A percentile compares a stretch with the other conserved stretches of the same genome.
These are phyloP conservation scores for Exidia glandulosa DNA, from an alignment of 768 basidiomycete species.

Conservation along the genomic window DNA sequence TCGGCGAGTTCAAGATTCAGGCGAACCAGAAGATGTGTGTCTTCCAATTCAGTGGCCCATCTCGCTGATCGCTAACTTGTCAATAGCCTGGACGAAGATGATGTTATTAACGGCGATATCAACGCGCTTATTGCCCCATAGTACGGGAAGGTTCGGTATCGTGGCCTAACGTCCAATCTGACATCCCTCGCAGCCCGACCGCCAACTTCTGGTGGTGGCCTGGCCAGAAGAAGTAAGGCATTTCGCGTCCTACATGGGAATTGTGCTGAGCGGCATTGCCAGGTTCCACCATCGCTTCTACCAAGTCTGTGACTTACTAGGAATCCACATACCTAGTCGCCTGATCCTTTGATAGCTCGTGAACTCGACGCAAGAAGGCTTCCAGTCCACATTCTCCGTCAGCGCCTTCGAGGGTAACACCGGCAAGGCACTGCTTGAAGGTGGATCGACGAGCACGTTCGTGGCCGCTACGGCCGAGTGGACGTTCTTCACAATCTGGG, in stretches of 20 bases:
- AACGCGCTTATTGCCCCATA: neutral
- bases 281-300: neutral
- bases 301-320: too few species aligned
- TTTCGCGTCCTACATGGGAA: neutral
- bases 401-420: neutral
- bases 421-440: neutral
- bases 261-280: neutral
- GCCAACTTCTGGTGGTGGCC: slow-evolving; percentile 1
- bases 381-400: neutral
- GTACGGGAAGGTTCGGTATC: too few species aligned
- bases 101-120: neutral
- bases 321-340: too few species aligned
- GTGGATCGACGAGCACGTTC: neutral
- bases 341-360: too few species aligned
- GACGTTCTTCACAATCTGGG: neutral
- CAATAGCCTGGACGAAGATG: neutral
- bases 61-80: neutral
- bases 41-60: neutral
- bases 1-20: neutral
- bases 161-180: neutral
- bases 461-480: neutral
- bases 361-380: neutral
- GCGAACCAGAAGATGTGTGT: neutral
- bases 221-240: neutral
- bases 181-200: neutral